Percentiles rank a stretch among this genome's conserved stretches.
Evolutionary conservation across 345 rosid genomes (phyloP).

Genomic region (Syzygium aqueum): DNA sequence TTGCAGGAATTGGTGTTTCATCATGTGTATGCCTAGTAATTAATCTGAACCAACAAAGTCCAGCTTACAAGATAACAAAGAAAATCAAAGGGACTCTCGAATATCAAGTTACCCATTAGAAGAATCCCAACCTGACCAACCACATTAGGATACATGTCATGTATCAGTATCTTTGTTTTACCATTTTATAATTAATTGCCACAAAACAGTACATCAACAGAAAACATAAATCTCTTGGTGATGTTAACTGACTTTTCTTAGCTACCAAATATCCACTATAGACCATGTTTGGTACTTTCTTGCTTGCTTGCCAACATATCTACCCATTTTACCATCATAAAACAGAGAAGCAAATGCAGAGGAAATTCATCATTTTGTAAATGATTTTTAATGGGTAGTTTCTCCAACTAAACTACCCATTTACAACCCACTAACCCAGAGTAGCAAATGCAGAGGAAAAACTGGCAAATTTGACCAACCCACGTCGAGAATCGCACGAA

Average conservation of each 20-base stretch:
- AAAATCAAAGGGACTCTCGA: neutral
- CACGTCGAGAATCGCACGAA: too few relatives aligned
- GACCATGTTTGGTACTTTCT: conserved; percentile 65
- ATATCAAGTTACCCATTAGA: neutral
- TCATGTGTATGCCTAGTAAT: neutral
- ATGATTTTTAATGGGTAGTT: too few relatives aligned
- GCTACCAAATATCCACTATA: conserved; percentile 62
- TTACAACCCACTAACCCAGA: too few relatives aligned
- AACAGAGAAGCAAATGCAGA: too few relatives aligned
- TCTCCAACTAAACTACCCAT: too few relatives aligned
- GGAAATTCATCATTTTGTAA: too few relatives aligned
- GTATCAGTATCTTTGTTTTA: neutral
- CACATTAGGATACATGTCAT: neutral
- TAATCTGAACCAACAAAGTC: neutral
- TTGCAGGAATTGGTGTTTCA: neutral
- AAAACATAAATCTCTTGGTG: neutral
- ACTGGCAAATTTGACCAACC: too few relatives aligned
- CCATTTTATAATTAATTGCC: neutral
- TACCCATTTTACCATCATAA: conserved; percentile 55
- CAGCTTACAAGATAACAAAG: neutral
- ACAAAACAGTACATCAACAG: neutral
- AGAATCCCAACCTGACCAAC: neutral
- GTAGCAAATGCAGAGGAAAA: too few relatives aligned
- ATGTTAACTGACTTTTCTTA: neutral
- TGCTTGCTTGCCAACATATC: conserved; percentile 67